These are phyloP conservation scores for Zygosaccharomyces lentus DNA, from an alignment of 805 yeast species.

Conservation along the genomic window DNA sequence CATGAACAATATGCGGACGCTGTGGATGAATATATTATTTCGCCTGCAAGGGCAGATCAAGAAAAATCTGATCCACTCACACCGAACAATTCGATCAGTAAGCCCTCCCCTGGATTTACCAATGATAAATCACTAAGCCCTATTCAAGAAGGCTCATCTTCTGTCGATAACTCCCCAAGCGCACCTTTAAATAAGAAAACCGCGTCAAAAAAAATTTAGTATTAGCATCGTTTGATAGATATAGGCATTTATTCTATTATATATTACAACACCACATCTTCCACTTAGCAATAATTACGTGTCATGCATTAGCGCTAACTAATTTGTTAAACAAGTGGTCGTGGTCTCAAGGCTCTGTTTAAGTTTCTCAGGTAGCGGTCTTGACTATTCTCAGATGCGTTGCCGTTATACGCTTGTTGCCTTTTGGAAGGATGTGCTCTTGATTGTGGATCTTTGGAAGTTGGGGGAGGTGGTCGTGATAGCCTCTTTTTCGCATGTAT, in stretches of 20 bases:
- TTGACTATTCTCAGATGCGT: not conserved
- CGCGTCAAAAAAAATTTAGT: slow-evolving; percentile 1
- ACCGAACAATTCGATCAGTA: slow-evolving; percentile 22
- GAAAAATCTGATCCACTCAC: slow-evolving; percentile 13
- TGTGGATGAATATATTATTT: slow-evolving; percentile 8
- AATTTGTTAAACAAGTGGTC: not conserved
- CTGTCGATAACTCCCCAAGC: slow-evolving; percentile 31
- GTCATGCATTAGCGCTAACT: not conserved
- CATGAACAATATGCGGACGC: slow-evolving; percentile 3
- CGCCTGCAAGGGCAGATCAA: slow-evolving; percentile 7
- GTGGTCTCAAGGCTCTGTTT: slow-evolving; percentile 11
- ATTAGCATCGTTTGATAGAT: slow-evolving; percentile 8
- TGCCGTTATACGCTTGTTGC: not conserved
- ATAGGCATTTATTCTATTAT: slow-evolving; percentile 4
- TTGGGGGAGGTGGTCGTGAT: slow-evolving; percentile 11
- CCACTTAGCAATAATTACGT: not conserved
- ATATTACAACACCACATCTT: not conserved
- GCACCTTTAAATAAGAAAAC: slow-evolving; percentile 2
- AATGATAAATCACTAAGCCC: slow-evolving; percentile 28
- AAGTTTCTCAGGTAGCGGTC: slow-evolving; percentile 12
- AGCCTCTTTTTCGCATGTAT: not conserved
- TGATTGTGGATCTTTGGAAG: not conserved
- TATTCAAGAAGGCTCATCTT: slow-evolving; percentile 30
- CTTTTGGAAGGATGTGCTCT: not conserved
- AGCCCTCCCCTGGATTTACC: slow-evolving; percentile 26